Base-by-base conservation (phyloP, 1,284 basidiomycete species). In the Marasmius fiardii region DNA sequence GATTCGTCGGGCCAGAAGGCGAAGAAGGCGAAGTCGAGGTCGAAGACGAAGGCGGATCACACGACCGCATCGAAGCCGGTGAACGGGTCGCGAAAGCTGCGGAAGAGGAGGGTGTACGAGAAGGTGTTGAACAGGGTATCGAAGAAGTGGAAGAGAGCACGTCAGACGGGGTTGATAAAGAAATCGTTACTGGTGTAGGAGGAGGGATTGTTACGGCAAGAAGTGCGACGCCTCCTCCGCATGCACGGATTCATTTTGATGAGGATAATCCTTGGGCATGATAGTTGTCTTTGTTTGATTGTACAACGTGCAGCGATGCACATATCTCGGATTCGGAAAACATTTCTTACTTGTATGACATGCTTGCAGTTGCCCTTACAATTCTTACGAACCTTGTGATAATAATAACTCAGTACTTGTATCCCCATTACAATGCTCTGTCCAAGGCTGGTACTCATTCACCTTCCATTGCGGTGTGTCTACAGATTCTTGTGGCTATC, bases 231-330 rank as follows among this genome's bases (percentile, higher is more conserved):
- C 71, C 72, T 6, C 73, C 73, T 31, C 56, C 61, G 39, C 65
- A 73, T 59, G 66, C 66, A 7, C 61, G 49, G 41, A 51, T 47
- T 28, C 49, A 61, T 28, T 44, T 63, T 33, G 55, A 63, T 37
- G 67, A 70, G 2, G 67, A 71, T 33, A 75, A 76, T 58, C 74
- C 74, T 1, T 76, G 74, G 74, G 71, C 68, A 49, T 74, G n/a
- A 31, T n/a, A n/a, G n/a, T n/a, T n/a, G n/a, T n/a, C n/a, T n/a
- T n/a, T n/a, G n/a, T n/a, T n/a, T n/a, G n/a, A n/a, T n/a, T n/a
- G n/a, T n/a, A n/a, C n/a, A n/a, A n/a, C n/a, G n/a, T n/a, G n/a
- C n/a, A n/a, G n/a, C n/a, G n/a, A n/a, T n/a, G n/a, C n/a, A n/a
- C n/a, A n/a, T n/a, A n/a, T n/a, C n/a, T n/a, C n/a, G n/a, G n/a